Conservation (phyloP, 2,329 filamentous ascomycete species). For the Aspergillus eucalypticola region DNA sequence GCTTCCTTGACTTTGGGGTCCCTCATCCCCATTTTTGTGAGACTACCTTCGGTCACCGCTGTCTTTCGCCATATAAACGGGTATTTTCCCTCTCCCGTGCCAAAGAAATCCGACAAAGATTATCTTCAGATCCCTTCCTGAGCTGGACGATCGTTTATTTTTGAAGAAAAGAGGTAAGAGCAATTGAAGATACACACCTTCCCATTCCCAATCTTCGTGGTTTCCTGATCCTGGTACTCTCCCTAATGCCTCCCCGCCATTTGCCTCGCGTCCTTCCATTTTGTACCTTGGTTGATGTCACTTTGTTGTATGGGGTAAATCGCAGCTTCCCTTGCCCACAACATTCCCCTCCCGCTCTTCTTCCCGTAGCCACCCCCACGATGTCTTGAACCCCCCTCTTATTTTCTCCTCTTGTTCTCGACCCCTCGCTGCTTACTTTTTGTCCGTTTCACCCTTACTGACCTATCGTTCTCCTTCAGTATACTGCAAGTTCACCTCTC, state of each 20-base stretch:
- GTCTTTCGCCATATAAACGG: constrained; percentile 11
- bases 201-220: background rate
- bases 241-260: constrained; percentile 9
- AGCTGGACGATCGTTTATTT: constrained; percentile 2
- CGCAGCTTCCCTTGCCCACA: constrained; percentile 24
- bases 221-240: background rate
- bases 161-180: background rate
- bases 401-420: constrained; percentile 3
- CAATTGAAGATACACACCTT: background rate
- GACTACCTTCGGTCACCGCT: constrained; percentile 14
- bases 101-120: constrained; percentile 17
- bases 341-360: constrained; percentile 13
- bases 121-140: background rate
- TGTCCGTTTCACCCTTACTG: constrained; percentile 17
- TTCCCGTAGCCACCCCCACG: constrained; percentile 8
- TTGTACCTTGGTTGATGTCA: constrained; percentile 13
- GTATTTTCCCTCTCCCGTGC: constrained; percentile 17
- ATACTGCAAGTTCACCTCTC: constrained; percentile 22
- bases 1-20: constrained; percentile 10
- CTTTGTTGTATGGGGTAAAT: constrained; percentile 20
- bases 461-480: constrained; percentile 21
- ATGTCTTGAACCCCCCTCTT: background rate
- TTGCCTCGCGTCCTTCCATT: constrained; percentile 17
- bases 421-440: constrained; percentile 1
- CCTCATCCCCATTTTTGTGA: constrained; percentile 7